Base-by-base conservation (phyloP, 208 protist species). In the Endotrypanum monterogeii region DNA sequence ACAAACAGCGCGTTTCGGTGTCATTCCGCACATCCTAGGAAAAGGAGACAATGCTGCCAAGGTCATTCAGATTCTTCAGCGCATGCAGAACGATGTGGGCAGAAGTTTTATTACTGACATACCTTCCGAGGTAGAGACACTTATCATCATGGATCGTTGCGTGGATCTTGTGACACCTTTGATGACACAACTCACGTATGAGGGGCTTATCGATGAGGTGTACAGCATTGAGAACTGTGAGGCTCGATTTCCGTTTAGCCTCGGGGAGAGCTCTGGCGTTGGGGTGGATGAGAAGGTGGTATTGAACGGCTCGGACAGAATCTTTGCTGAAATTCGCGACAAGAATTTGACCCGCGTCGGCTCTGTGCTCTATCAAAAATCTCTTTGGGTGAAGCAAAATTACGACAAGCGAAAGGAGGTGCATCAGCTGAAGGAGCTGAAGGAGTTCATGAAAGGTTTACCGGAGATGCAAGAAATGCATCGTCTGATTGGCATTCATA, bases 131-230 rank as follows among this genome's bases (percentile, higher is more conserved):
- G 85, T 95, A 28, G 89, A 97, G 51, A 86, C 79, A 6, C 56
- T 98, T 12, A 80, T 93, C 50, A 81, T 98, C 74, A 52, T 98
- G 23, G 95, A 98, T 72, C 76, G 95, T 16, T 86, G 84, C 14
- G 55, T 94, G 4, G 95, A 98, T 75, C 72, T 93, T 9, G 74
- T 95, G 18, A 97, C 93, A 0, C 95, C 95, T 0, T 61, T 97
- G 14, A 75, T 98, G 76, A 94, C 89, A 12, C 93, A 98, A 80
- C 77, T 92, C 0, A 98, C 95, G 4, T 98, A 98, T 78, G 93
- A 97, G 69, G 95, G 95, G 28, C 74, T 98, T 23, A 82, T 98
- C 16, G 93, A 97, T 74, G 91, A 97, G 70, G 41, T 95, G 44
- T 97, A 93, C 70, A 76, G 54, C 25, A 87, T 98, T 65, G 74